Base-by-base conservation (phyloP, 2,329 filamentous ascomycete species). In the Dothideomycetes sp. region DNA sequence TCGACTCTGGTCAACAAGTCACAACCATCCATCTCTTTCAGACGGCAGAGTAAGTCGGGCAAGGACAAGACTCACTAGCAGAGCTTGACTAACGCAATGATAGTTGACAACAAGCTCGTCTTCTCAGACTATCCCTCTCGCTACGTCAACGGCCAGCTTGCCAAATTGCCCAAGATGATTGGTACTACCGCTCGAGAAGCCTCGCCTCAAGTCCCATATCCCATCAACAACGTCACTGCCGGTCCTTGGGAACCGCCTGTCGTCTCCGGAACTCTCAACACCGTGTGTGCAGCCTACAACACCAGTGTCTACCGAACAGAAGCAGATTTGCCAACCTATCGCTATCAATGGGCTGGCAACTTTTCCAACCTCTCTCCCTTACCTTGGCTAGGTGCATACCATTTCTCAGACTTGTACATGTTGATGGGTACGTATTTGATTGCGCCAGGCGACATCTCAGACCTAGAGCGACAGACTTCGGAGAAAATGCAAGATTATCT, bases 321-420 rank as follows among this genome's bases (percentile, higher is more conserved):
- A 2, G 44, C 47, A 9, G 51, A 49, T 23, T 44, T 55, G 1
- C 43, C 51, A 0, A 63, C 60, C 0, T 63, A 58, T 47, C 57
- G 61, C 33, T 64, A 61, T 36, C 50, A 59, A 10, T 65, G 60
- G 33, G 53, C 49, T 4, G 61, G 60, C 1, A 60, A 60, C 37
- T 61, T 60, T 35, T 53, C 47, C 35, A 61, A 62, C 45, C 54
- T 61, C 17, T 42, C 55, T 1, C 59, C 58, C 2, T 49, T 46
- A 10, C 51, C 48, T 27, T 63, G 59, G 60, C 28, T 58, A 33
- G 60, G 57, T 3, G 57, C 60, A 6, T 63, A 59, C 33, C 60
- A 64, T 41, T 52, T 49, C 10, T 48, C 54, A 5, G 60, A 63
- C 19, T 50, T 62, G 5, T 53, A 54, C 5, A 45, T 63, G 22